Evolutionary conservation across 306 rosid species (phyloP), one percentile per base, ranked within the genome.

Genomic region (Lupinus albus): DNA sequence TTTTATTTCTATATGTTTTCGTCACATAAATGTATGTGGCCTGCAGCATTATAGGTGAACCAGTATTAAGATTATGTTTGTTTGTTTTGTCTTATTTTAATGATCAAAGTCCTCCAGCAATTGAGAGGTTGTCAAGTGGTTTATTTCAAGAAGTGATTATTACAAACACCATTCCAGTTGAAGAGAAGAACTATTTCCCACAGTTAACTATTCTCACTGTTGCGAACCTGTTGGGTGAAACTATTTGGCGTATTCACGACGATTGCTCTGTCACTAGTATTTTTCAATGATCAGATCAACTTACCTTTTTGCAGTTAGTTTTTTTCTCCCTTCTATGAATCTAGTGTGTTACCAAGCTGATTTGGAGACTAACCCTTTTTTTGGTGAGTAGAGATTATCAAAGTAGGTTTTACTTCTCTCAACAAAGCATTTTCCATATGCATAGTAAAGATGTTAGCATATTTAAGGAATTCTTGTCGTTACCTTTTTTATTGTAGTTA

Each of bases 161-260:
- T 10, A 92, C 97, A 7, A 92, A 92, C 83, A 89, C 97, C 49
- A 84, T 92, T 39, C 97, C 97, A 0, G 83, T 86, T 59, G 79
- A 83, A 32, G 96, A 87, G 78, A 58, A 89, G 82, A 92, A 85
- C 79, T 85, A 80, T 77, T 92, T 92, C 76, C 96, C 97, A 6
- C 95, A 92, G 76, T 84, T 92, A 81, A 92, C 97, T 10, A 85
- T 92, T 52, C 97, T 92, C 67, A 84, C 95, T 20, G 97, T 92
- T 18, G 97, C 97, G 60, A 92, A 89, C 68, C 64, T 92, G 64
- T 78, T 92, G 89, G 97, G 96, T 46, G 97, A 92, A 85, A 92
- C 97, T 36, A 92, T 92, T 68, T 92, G 97, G 97, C 95, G 97
- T 36, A 81, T 92, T 70, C 96, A 92, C 18, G 97, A 81, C 65